Base-by-base conservation (phyloP, 2,329 filamentous ascomycete species). In the Mariannaea sp. region DNA sequence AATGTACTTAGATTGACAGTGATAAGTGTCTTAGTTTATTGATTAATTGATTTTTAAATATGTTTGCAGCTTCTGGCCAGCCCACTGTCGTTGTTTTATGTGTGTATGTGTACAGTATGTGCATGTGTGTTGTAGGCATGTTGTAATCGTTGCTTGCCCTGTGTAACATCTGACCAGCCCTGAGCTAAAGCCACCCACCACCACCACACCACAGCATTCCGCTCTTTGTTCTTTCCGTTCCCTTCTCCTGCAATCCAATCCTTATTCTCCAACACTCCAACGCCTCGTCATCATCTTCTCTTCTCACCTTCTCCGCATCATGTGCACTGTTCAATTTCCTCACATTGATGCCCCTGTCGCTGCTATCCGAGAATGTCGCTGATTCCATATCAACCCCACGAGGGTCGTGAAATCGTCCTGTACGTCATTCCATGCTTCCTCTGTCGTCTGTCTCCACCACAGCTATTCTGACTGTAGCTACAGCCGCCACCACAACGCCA, bases 401-500 rank as follows among this genome's bases (percentile, higher is more conserved):
- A 91, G 65, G 87, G 86, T 63, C 84, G 87, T 63, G 88, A 92
- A 69, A 85, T 94, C 62, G 89, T 93, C 32, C 78, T 94, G 89
- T 92, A 81, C 67, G 88, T 81, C 64, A 64, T 61, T 32, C 16
- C n/a, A n/a, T n/a, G n/a, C 32, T 46, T 39, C 45, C 44, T 41
- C 32, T 7, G 24, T 42, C 41, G 32, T 51, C 39, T 38, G 47
- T 42, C 47, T 39, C 41, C 27, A 22, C n/a, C 32, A 9, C 13
- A 17, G 36, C 29, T 35, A 40, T 41, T 32, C 62, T 65, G 16
- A 55, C 36, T 26, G 30, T 12, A 41, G 36, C 40, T 43, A 19
- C 66, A 97, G 94, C 46, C 94, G 93, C 57, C 92, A 97, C 71
- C 89, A 90, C 68, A 91, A 96, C 75, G 88, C 92, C 17, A 86